Evolutionary conservation across 345 rosid genomes (phyloP).

Genomic region (Brassica nigra): DNA sequence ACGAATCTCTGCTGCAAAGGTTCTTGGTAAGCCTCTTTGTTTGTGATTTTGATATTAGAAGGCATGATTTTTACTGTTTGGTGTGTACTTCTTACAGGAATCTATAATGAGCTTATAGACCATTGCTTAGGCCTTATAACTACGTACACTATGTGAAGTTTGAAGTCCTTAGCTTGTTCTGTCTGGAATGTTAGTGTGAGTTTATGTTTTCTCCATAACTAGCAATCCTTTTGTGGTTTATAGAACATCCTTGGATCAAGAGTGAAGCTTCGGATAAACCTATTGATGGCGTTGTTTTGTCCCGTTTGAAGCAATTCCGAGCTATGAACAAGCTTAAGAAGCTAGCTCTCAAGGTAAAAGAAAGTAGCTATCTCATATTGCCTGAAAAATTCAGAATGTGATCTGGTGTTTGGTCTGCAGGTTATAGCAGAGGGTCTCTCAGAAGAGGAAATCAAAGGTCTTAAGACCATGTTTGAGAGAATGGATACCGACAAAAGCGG

Average conservation of each 20-base stretch:
- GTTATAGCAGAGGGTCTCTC: slow-evolving; percentile 81
- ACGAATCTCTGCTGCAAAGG: slow-evolving; percentile 63
- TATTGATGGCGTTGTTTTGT: slow-evolving; percentile 80
- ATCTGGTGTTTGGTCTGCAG: slow-evolving; percentile 37
- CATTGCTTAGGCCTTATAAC: background rate
- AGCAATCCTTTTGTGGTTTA: slow-evolving; percentile 21
- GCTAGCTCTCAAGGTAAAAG: slow-evolving; percentile 82
- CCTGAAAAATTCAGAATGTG: background rate
- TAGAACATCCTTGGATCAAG: slow-evolving; percentile 92
- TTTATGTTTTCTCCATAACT: slow-evolving; percentile 25
- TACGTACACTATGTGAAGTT: background rate
- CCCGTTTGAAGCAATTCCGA: slow-evolving; percentile 95
- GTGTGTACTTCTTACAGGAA: background rate
- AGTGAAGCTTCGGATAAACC: slow-evolving; percentile 88
- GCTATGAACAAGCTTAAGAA: slow-evolving; percentile 90
- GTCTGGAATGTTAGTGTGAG: background rate
- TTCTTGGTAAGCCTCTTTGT: slow-evolving; percentile 59
- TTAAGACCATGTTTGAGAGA: slow-evolving; percentile 70
- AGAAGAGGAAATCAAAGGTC: slow-evolving; percentile 78
- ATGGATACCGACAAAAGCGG: slow-evolving; percentile 61
- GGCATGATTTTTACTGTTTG: background rate
- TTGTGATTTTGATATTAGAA: background rate
- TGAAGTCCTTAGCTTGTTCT: background rate
- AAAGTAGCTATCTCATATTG: background rate
- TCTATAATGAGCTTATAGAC: background rate